Evolutionary conservation across 2,329 filamentous ascomycete species (phyloP), one percentile per base, ranked within the genome.

Genomic region (Apiospora phragmitis): DNA sequence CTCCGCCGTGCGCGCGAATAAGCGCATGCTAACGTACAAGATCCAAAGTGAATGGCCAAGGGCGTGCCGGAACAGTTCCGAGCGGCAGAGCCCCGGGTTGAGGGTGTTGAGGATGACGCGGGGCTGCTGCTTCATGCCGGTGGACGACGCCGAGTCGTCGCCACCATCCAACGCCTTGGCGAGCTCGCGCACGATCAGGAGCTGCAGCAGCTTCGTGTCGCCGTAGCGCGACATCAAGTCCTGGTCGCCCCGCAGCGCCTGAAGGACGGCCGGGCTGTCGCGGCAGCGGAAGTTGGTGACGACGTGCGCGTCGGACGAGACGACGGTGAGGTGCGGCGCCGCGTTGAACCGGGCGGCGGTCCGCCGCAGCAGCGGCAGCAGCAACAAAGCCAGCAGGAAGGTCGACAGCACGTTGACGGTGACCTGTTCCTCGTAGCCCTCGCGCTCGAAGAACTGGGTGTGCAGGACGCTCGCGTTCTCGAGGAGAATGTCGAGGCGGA

Each of bases 341-440:
- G 79, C 71, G 18, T 81, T 82, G 68, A 77, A 76, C 69, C 72
- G 75, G 4, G 68, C 74, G 1, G 80, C 81, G 11, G 81, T 82
- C 16, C 76, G 76, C 26, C 80, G 79, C 73, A 88, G 72, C 32
- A 76, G 73, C 1, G 85, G 85, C 45, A 88, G 74, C 38, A 86
- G 73, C 69, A 82, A 71, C 24, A 86, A 67, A 0, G 81, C 80
- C 69, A 87, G 77, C 45, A 87, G 76, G 47, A 84, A 81, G 0
- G 83, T 86, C 4, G 80, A 80, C 38, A 87, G 76, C 29, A 86
- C 82, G 73, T 87, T 87, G 66, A 86, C 80, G 4, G 81, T 83
- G 69, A 86, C 74, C 41, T 78, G 82, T 18, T 74, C 74, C 75
- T 87, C 85, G 69, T 82, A 79, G 2, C 83, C 85, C 70, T 84